Evolutionary conservation across 2,329 filamentous ascomycete species (phyloP), one percentile per base, ranked within the genome.

Genomic region (Bipolaris gigantea): DNA sequence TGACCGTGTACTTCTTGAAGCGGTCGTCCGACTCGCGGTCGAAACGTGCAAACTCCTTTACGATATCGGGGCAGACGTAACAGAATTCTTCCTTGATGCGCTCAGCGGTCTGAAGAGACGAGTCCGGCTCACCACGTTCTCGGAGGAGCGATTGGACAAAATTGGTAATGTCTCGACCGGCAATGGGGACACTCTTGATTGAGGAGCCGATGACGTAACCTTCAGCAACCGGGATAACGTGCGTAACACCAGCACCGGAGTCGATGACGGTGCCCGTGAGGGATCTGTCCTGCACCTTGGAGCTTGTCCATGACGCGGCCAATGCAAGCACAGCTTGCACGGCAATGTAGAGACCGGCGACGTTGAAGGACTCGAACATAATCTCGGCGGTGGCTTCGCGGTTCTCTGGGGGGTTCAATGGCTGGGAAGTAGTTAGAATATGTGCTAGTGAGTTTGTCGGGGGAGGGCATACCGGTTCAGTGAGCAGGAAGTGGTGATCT

Each of bases 361-460:
- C 97, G 80, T 99, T 99, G 83, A 99, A 99, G 3, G 94, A 97
- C 75, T 99, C 94, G 80, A 99, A 99, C 86, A 99, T 97, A 78
- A 99, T 99, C 76, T 99, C 94, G 76, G 94, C 94, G 23, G 94
- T 97, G 75, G 96, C 97, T 78, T 99, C 94, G 73, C 94, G 92
- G 78, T 99, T 97, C 80, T 99, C 94, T 25, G 94, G 94, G 33
- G 94, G 94, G 77, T 99, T 99, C 72, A 99, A 83, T 61, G 94
- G 94, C 90, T 96, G 66, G 9, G 18, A 10, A 3, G n/a, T 44
- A 33, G 57, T 69, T 42, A 68, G 62, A 35, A 43, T 15, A 15
- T 13, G 19, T 18, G 6, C 27, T 34, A 11, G 25, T 11, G n/a
- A 13, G 11, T 46, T 46, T 27, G 8, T 7, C 18, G n/a, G 13